Base-by-base conservation (phyloP, 352 stramenopile genomes). In the Phytopythium helicoides region DNA sequence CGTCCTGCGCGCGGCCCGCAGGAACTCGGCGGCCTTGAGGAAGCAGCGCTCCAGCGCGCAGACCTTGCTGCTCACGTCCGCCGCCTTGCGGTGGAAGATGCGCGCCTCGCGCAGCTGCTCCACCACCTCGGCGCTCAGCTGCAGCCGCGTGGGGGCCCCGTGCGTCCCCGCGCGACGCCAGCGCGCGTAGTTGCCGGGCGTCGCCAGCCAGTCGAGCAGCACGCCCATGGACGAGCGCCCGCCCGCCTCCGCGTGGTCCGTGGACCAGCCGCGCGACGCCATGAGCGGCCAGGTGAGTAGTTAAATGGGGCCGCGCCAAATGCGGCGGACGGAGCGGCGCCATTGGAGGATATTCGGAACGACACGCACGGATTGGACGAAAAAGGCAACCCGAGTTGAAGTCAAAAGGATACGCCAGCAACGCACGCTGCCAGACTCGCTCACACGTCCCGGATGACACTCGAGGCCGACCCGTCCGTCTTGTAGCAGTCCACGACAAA, bases 401-500 rank as follows among this genome's bases (percentile, higher is more conserved):
- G 28, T 9, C 28, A 5, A 33, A 33, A 33, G 28, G 28, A 33
- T 33, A 33, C 28, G 5, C 9, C 28, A 33, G n/a, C n/a, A n/a
- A n/a, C n/a, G n/a, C n/a, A n/a, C n/a, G n/a, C n/a, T n/a, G n/a
- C n/a, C n/a, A 21, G 42, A 31, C 21, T 15, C 11, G 23, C 16
- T 35, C 80, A 90, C 23, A 88, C 63, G 39, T 90, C 71, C 8
- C 52, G 66, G 28, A 78, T 42, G 23, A 39, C 28, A n/a, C 44
- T 57, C 10, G 39, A 56, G 14, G 54, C 49, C 11, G 40, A 39
- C 11, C 23, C 34, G 0, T 33, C 55, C 16, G 25, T 67, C 25
- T 60, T 67, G 56, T 89, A 91, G 41, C 73, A 73, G 36, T 76
- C 68, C 36, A 91, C 59, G n/a, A 78, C 68, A 57, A 76, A 86